Evolutionary conservation across 345 rosid species (phyloP).

Genomic region (Turritis glabra): DNA sequence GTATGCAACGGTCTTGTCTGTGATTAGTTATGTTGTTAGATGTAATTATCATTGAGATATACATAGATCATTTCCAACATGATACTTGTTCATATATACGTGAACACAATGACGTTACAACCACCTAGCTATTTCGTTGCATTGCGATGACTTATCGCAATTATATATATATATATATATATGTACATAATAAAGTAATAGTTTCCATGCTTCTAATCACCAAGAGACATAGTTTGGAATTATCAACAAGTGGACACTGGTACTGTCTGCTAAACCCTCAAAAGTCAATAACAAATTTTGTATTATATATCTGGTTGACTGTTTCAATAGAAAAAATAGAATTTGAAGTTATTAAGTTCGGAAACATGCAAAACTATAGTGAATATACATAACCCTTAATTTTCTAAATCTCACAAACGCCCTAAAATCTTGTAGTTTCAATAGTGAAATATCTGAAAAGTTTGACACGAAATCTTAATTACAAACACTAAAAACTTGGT

Average conservation of each 20-base stretch:
- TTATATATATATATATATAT: neutral
- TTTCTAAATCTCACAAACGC: neutral
- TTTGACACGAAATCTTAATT: neutral
- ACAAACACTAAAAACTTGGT: neutral
- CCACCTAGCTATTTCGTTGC: slow-evolving; percentile 33
- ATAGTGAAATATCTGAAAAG: neutral
- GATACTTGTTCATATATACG: slow-evolving; percentile 27
- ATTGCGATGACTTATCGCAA: slow-evolving; percentile 16
- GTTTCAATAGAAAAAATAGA: neutral
- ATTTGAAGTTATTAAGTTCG: neutral
- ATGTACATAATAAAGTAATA: slow-evolving; percentile 20
- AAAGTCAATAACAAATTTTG: slow-evolving; percentile 13
- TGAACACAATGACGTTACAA: slow-evolving; percentile 32
- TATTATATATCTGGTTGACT: slow-evolving; percentile 10
- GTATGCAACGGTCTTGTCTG: slow-evolving; percentile 18
- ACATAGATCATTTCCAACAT: slow-evolving; percentile 11
- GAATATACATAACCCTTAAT: neutral
- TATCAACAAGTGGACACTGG: slow-evolving; percentile 32
- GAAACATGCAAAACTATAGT: neutral
- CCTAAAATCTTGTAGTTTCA: neutral
- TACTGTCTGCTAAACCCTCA: slow-evolving; percentile 27
- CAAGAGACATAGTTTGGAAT: slow-evolving; percentile 26
- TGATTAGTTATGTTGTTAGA: slow-evolving; percentile 18
- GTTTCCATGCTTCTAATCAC: slow-evolving; percentile 2
- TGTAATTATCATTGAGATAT: slow-evolving; percentile 11